A percentile compares a stretch with the other conserved stretches of the same genome.
Evolutionary conservation across 2,329 filamentous ascomycete genomes (phyloP).

Genomic region (Trichoderma oligosporum): DNA sequence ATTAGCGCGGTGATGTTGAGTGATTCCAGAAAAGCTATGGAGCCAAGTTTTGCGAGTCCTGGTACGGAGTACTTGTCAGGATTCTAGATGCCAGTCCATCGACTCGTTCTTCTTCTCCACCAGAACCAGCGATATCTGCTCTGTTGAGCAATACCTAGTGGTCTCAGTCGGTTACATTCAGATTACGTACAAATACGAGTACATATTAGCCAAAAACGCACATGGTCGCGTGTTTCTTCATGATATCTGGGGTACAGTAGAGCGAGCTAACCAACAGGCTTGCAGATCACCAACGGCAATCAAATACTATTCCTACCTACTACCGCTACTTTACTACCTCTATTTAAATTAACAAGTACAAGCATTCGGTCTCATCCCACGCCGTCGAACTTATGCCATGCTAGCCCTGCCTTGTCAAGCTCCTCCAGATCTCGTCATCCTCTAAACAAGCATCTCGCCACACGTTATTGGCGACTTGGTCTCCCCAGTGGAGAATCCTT

Average conservation of each 20-base stretch:
- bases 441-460: slow-evolving; percentile 2
- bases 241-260: slow-evolving; percentile 9
- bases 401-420: slow-evolving; percentile 10
- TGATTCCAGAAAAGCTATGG: not conserved
- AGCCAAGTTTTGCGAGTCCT: too few species aligned
- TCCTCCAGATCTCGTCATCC: slow-evolving; percentile 1
- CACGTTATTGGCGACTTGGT: slow-evolving; percentile 4
- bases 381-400: not conserved
- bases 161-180: not conserved
- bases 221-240: not conserved
- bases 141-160: not conserved
- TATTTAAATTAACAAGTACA: not conserved
- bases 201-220: too few species aligned
- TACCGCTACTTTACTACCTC: too few species aligned
- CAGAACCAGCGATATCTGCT: not conserved
- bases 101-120: not conserved
- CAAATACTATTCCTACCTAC: too few species aligned
- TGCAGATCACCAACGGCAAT: slow-evolving; percentile 6
- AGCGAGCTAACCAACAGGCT: slow-evolving; percentile 5
- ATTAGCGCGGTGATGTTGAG: not conserved
- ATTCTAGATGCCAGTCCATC: not conserved
- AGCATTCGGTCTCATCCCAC: not conserved
- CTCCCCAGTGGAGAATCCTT: slow-evolving; percentile 12
- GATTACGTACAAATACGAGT: slow-evolving; percentile 3
- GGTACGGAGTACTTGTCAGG: not conserved